A percentile compares a stretch with the other conserved stretches of the same genome.
phyloP scores from a whole-genome alignment of 495 filamentous ascomycete species.

The Pyrenula aspistea region DNA sequence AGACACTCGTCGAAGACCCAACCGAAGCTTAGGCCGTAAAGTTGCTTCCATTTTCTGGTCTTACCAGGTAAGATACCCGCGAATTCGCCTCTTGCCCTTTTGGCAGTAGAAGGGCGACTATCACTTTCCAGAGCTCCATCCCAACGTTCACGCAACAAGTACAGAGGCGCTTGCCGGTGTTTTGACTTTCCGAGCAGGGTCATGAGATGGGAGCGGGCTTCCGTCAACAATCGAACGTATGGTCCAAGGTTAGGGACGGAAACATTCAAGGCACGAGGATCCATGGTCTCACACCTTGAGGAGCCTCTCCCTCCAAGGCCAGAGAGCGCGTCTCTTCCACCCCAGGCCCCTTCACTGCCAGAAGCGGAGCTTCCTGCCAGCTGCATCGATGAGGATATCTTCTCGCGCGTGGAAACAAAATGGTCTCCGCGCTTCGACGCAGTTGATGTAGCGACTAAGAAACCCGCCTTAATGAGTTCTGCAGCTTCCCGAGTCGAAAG shows the following conservation, averaged over 20 bases:
- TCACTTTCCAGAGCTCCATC: slow-evolving; percentile 58
- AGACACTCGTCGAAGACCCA: slow-evolving; percentile 72
- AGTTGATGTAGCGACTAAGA: slow-evolving; percentile 27
- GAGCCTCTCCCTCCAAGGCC: slow-evolving; percentile 37
- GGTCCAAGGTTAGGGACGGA: slow-evolving; percentile 64
- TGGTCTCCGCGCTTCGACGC: background rate
- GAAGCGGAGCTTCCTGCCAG: slow-evolving; percentile 33
- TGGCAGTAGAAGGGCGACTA: slow-evolving; percentile 43
- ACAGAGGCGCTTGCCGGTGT: slow-evolving; percentile 52
- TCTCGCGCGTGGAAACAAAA: background rate
- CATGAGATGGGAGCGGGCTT: slow-evolving; percentile 54
- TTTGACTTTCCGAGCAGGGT: slow-evolving; percentile 51
- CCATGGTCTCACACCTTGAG: slow-evolving; percentile 4
- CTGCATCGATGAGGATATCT: slow-evolving; percentile 9
- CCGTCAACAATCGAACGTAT: slow-evolving; percentile 57
- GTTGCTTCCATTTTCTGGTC: slow-evolving; percentile 70
- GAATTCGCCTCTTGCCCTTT: slow-evolving; percentile 56
- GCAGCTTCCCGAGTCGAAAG: slow-evolving; percentile 41
- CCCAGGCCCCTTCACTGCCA: slow-evolving; percentile 50
- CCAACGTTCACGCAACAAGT: slow-evolving; percentile 64
- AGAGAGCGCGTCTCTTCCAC: slow-evolving; percentile 43
- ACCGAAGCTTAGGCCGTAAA: slow-evolving; percentile 64
- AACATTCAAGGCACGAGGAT: slow-evolving; percentile 35
- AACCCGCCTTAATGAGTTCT: slow-evolving; percentile 57
- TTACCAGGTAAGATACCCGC: slow-evolving; percentile 57